These are phyloP conservation scores for Ambispora gerdemannii DNA, from an alignment of 192 early-diverging fungal species.

Conservation along the genomic window DNA sequence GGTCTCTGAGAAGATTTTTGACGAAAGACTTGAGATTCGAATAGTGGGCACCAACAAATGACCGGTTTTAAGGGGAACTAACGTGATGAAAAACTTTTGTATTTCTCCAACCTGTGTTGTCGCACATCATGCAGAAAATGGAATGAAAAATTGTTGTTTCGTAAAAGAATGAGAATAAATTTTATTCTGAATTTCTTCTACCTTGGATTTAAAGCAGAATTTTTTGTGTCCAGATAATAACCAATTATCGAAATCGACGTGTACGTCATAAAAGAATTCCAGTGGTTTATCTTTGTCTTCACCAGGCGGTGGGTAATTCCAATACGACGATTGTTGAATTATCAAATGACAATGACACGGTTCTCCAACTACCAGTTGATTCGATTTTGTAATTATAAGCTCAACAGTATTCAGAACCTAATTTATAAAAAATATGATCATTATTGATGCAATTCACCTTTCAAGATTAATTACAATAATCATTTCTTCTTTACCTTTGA, in stretches of 20 bases:
- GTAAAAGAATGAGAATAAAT: slow-evolving; percentile 3
- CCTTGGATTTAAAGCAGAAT: slow-evolving; percentile 55
- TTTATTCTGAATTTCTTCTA: slow-evolving; percentile 30
- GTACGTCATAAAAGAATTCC: slow-evolving; percentile 60
- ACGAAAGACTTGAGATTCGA: slow-evolving; percentile 38
- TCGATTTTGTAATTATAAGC: slow-evolving; percentile 38
- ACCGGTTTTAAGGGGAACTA: slow-evolving; percentile 61
- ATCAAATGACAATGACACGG: slow-evolving; percentile 52
- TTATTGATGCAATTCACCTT: not conserved
- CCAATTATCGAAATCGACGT: slow-evolving; percentile 67
- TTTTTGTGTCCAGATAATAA: slow-evolving; percentile 61
- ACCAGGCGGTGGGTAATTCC: slow-evolving; percentile 35
- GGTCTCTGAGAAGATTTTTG: slow-evolving; percentile 47
- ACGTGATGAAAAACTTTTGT: slow-evolving; percentile 45
- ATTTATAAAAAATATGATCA: not conserved
- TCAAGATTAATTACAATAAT: not conserved
- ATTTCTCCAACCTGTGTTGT: slow-evolving; percentile 45
- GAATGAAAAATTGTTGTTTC: no score
- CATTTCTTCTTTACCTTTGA: slow-evolving; percentile 37
- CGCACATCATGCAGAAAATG: no score
- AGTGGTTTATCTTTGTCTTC: slow-evolving; percentile 31
- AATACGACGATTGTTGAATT: slow-evolving; percentile 54
- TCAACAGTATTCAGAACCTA: slow-evolving; percentile 56
- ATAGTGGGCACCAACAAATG: slow-evolving; percentile 52
- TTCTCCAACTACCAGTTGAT: slow-evolving; percentile 51